Base-by-base conservation (phyloP, 2,329 filamentous ascomycete species). In the Aaosphaeria pasadenensis region DNA sequence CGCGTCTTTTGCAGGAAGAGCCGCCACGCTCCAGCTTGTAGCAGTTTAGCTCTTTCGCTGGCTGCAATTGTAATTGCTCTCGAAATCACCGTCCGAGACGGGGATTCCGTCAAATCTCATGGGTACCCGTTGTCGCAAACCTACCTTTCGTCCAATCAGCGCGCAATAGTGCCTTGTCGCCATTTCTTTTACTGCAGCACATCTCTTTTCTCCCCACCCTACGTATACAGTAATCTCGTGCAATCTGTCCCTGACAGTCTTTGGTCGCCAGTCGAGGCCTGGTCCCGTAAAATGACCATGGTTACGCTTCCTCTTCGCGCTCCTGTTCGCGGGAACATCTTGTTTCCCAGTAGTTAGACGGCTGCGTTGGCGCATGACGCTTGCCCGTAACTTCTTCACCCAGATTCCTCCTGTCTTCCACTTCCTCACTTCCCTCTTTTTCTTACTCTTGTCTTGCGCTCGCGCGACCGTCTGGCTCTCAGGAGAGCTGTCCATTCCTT, bases 401-500 rank as follows among this genome's bases (percentile, higher is more conserved):
- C 48, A 42, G 52, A 46, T 47, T 45, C 57, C 47, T 53, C 59
- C 48, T 41, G 50, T 52, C 46, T 53, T 50, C 46, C 52, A 43
- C 48, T 57, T 32, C 39, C 49, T 43, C 42, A 48, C 43, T 51
- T 47, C 49, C 56, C 55, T 47, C 17, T 24, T 24, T 24, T 24
- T 24, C 17, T 24, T 24, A 24, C 17, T 24, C 17, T 24, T 24
- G 17, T 24, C 17, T 24, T 24, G 49, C 52, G 55, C 51, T 49
- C 55, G 49, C 53, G 48, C 53, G 51, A 43, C 48, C 45, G 50
- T 24, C 60, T 69, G 64, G 67, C 62, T 69, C 67, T 63, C 53
- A 52, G 52, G 62, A 65, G 69, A 58, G 57, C 69, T 60, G 69
- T 71, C 69, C 69, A 63, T 59, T 72, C 69, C 63, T 71, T 72